phyloP scores from a whole-genome alignment of 192 early-diverging fungal species.

The Endogone sp. region DNA sequence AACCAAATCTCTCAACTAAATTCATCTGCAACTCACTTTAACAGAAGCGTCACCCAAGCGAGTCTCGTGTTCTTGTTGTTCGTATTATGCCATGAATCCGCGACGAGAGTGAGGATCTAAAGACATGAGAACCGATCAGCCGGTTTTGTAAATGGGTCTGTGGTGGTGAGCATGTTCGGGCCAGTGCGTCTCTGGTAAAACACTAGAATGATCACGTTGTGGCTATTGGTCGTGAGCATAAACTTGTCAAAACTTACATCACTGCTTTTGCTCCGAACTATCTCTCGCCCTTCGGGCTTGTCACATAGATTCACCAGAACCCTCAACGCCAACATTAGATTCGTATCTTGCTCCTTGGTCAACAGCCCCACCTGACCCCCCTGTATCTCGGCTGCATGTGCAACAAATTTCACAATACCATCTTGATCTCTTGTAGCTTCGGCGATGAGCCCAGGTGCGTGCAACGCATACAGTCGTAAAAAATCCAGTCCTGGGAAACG shows the following conservation, averaged over 20 bases:
- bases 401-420: slow-evolving; percentile 35
- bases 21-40: slow-evolving; percentile 7
- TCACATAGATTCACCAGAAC: slow-evolving; percentile 71
- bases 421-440: slow-evolving; percentile 34
- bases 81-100: neutral
- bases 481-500: slow-evolving; percentile 87
- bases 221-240: slow-evolving; percentile 13
- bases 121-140: neutral
- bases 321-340: slow-evolving; percentile 74
- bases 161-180: slow-evolving; percentile 19
- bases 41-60: slow-evolving; percentile 27
- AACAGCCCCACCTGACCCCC: neutral
- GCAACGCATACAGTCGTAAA: slow-evolving; percentile 63
- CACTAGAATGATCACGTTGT: slow-evolving; percentile 22
- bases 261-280: slow-evolving; percentile 17
- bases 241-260: neutral
- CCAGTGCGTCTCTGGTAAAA: slow-evolving; percentile 28
- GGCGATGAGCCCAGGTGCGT: slow-evolving; percentile 30
- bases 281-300: slow-evolving; percentile 38
- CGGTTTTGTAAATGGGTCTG: slow-evolving; percentile 26
- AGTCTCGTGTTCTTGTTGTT: slow-evolving; percentile 31
- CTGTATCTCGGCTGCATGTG: slow-evolving; percentile 32
- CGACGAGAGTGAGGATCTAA: neutral
- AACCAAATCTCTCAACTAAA: too few relatives aligned
- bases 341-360: slow-evolving; percentile 54